These are phyloP conservation scores for Ganoderma lucidum DNA, from an alignment of 1,284 basidiomycete species.

Conservation along the genomic window DNA sequence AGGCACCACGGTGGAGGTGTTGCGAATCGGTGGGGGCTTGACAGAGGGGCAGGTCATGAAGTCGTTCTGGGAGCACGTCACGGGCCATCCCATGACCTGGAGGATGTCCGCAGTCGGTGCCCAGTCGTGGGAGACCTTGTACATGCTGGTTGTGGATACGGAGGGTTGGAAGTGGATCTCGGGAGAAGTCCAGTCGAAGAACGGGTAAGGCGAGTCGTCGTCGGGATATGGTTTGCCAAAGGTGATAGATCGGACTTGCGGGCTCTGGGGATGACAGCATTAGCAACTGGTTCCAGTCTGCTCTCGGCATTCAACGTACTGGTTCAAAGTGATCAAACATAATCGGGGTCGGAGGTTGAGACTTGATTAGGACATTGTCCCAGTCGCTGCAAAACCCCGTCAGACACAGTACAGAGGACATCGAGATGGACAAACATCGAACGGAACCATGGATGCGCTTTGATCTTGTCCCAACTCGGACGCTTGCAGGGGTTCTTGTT, in stretches of 20 bases:
- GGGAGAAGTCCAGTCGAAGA: conserved; percentile 22
- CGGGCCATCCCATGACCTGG: conserved; percentile 6
- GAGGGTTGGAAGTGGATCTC: conserved; percentile 7
- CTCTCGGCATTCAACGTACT: conserved; percentile 2
- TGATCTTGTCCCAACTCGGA: conserved; percentile 33
- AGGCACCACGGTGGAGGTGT: background rate
- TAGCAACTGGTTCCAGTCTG: background rate
- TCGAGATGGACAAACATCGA: conserved; percentile 24
- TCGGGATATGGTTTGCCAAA: conserved; percentile 12
- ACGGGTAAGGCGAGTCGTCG: conserved; percentile 1
- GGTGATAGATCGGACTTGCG: background rate
- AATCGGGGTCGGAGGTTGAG: background rate
- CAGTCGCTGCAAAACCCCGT: conserved; percentile 13
- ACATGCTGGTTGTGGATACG: conserved; percentile 7
- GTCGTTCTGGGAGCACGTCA: background rate
- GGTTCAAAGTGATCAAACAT: conserved; percentile 4
- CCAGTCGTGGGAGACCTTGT: conserved; percentile 3
- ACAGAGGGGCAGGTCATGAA: conserved; percentile 1
- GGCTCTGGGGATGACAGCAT: background rate
- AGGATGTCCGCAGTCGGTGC: conserved; percentile 3
- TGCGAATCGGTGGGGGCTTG: background rate
- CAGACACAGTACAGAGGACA: background rate
- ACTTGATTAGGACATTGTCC: conserved; percentile 7
- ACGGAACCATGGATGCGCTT: conserved; percentile 34
- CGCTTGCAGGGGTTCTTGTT: conserved; percentile 33